Conservation (phyloP, 164 flowering plant genomes). For the Cinnamomum micranthum region DNA sequence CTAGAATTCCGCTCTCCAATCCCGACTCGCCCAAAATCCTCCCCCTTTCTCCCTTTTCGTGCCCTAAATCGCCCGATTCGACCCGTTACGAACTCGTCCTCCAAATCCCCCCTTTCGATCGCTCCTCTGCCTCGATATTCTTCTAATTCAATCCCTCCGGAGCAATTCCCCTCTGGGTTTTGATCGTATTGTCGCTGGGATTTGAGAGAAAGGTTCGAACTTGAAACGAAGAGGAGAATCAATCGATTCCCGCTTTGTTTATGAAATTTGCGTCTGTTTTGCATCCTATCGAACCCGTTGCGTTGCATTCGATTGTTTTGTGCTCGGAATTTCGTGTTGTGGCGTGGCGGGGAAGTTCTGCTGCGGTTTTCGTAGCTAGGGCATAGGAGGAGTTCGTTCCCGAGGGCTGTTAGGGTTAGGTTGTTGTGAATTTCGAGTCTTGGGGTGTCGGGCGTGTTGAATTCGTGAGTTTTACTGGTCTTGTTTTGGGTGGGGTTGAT, state of each 20-base stretch:
- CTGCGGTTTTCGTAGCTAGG: not conserved
- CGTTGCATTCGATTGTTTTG: not conserved
- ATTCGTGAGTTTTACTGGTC: not conserved
- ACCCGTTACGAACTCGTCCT: not conserved
- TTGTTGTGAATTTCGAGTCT: not conserved
- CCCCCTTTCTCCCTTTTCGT: not conserved
- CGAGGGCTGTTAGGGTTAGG: no score
- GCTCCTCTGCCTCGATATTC: not conserved
- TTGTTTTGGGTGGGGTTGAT: not conserved
- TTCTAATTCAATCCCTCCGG: slow-evolving; percentile 2
- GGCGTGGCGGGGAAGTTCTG: not conserved
- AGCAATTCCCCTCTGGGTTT: slow-evolving; percentile 10
- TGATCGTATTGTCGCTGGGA: not conserved
- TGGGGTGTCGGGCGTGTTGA: not conserved
- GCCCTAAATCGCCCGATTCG: slow-evolving; percentile 21
- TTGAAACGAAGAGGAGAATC: slow-evolving; percentile 2
- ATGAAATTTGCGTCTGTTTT: no score
- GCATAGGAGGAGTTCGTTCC: no score
- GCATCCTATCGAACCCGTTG: not conserved
- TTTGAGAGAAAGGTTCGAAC: not conserved
- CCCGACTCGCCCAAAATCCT: not conserved
- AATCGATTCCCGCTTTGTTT: not conserved
- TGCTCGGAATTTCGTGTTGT: not conserved
- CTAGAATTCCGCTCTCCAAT: not conserved
- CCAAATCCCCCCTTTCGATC: not conserved